phyloP scores from a whole-genome alignment of 257 asterid genomes.

The Dorcoceras hygrometricum region DNA sequence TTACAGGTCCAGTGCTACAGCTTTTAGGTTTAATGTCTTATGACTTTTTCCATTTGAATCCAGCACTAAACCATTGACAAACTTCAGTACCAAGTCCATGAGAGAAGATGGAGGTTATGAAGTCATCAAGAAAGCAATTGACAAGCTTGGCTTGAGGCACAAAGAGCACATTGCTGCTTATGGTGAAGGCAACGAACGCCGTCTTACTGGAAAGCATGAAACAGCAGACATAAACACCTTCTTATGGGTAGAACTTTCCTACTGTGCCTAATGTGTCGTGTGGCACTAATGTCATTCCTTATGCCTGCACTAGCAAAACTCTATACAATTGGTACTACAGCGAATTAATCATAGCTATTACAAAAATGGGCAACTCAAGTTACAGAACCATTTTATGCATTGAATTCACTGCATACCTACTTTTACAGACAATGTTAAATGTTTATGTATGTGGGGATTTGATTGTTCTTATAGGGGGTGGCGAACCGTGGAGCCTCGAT shows the following conservation, averaged over 20 bases:
- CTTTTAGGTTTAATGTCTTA: not conserved
- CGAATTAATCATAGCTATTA: too few relatives aligned
- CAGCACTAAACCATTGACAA: not conserved
- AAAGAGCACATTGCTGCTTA: not conserved
- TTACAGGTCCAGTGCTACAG: not conserved
- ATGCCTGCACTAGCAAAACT: too few relatives aligned
- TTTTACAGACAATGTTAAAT: too few relatives aligned
- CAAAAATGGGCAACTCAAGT: too few relatives aligned
- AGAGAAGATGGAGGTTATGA: slow-evolving; percentile 15
- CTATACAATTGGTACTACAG: too few relatives aligned
- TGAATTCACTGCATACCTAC: too few relatives aligned
- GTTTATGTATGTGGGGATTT: not conserved
- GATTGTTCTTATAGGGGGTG: slow-evolving; percentile 29
- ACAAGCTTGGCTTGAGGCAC: not conserved
- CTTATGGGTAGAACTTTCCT: slow-evolving; percentile 18
- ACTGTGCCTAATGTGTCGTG: too few relatives aligned
- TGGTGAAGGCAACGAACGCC: not conserved
- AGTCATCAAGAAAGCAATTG: slow-evolving; percentile 11
- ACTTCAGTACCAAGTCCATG: not conserved
- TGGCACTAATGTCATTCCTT: too few relatives aligned
- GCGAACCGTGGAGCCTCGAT: slow-evolving; percentile 44
- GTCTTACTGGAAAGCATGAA: not conserved
- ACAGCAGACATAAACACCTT: not conserved
- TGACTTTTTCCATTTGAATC: not conserved
- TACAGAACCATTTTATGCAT: too few relatives aligned